Evolutionary conservation across 2,329 filamentous ascomycete species (phyloP), one percentile per base, ranked within the genome.

Genomic region (Cyanodermella asteris): DNA sequence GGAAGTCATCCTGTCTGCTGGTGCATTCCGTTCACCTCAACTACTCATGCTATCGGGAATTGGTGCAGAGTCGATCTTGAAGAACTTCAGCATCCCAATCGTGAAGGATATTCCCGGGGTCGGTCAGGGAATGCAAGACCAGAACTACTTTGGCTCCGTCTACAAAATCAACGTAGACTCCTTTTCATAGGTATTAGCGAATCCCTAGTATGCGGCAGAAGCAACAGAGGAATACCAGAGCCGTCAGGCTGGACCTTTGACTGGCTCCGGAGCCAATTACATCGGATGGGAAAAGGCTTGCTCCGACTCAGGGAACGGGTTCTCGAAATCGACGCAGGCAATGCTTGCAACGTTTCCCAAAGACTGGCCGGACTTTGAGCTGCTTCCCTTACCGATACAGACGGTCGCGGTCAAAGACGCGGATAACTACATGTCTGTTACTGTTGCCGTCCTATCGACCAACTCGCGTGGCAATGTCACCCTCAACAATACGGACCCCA

Each of bases 21-120:
- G 30, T n/a, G 21, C 13, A 3, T 30, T 30, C 13, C 26, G 17
- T 4, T 28, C 28, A 10, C 26, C 28, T n/a, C 28, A 30, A 20
- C 9, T 28, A 7, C 19, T 28, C 7, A 56, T 59, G 40, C 46
- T 61, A 1, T 58, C 53, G 23, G 59, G 59, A 8, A 45, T 64
- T 15, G 58, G 58, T 0, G 50, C 54, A 1, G 41, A 39, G 2
- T 39, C 43, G 2, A 50, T 55, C 13, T 45, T 65, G 3, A 26
- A 46, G 5, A 37, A 43, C 13, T 47, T 55, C 27, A 37, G 50
- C n/a, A 63, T 64, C 20, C 40, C 47, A 0, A 35, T 59, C 3
- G 31, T 63, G 2, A 45, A 46, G 4, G 46, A 57, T 20, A 47
- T 57, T 1, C 50, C 26, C 8, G 28, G 28, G 4, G 28, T 30